These are phyloP conservation scores for Echria macrotheca DNA, from an alignment of 495 filamentous ascomycete genomes.

Conservation along the genomic window DNA sequence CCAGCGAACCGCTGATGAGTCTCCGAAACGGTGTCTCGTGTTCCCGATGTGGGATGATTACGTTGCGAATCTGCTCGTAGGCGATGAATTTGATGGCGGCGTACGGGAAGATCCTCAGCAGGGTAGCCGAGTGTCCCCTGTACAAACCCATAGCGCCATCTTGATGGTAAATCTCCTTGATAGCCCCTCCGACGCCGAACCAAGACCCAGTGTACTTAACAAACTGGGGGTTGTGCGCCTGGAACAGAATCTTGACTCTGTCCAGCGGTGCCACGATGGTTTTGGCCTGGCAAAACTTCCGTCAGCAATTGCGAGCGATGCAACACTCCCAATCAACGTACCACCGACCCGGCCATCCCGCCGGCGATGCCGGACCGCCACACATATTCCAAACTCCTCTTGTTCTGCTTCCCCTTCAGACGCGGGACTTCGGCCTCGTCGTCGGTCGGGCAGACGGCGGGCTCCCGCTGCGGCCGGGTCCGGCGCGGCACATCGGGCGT, in stretches of 20 bases:
- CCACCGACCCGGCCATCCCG: conserved; percentile 80
- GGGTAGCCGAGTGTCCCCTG: conserved; percentile 87
- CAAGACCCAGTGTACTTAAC: conserved; percentile 85
- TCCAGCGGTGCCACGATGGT: conserved; percentile 93
- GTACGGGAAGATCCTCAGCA: conserved; percentile 95
- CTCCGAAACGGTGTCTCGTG: conserved; percentile 79
- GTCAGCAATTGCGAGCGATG: conserved; percentile 7
- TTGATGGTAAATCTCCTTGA: conserved; percentile 71
- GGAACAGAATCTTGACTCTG: conserved; percentile 97
- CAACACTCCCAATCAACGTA: conserved; percentile 35
- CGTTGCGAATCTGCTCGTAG: conserved; percentile 85
- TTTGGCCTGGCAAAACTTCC: conserved; percentile 61
- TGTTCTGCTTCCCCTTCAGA: conserved; percentile 40
- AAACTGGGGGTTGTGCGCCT: conserved; percentile 90
- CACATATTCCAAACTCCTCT: conserved; percentile 77
- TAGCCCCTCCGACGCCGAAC: conserved; percentile 69
- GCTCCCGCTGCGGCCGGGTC: conserved; percentile 14
- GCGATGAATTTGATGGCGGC: conserved; percentile 96
- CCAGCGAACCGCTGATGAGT: conserved; percentile 70
- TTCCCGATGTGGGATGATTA: conserved; percentile 61
- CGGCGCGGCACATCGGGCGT: conserved; percentile 23
- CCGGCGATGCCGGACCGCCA: conserved; percentile 77
- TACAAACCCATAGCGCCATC: conserved; percentile 76
- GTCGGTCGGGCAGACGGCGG: conserved; percentile 32
- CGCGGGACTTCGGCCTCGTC: conserved; percentile 31